phyloP scores from a whole-genome alignment of 352 stramenopile species.

The Phytophthora cryptogea region DNA sequence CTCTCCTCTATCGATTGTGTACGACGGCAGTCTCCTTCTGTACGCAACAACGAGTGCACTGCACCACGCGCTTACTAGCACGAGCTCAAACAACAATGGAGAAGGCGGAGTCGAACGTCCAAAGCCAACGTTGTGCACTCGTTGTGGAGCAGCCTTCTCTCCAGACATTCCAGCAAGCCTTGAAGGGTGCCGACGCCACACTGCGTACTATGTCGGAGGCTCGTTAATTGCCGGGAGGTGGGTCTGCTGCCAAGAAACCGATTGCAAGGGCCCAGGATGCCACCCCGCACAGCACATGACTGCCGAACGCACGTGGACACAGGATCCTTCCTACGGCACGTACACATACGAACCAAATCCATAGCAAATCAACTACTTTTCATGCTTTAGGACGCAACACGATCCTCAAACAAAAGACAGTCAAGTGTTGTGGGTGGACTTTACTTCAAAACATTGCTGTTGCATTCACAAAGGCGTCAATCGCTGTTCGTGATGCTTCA shows the following conservation, averaged over 20 bases:
- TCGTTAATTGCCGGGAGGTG: constrained; percentile 48
- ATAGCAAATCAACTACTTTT: constrained; percentile 2
- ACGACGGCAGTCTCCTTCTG: constrained; percentile 50
- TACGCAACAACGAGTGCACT: constrained; percentile 46
- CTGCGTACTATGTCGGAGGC: constrained; percentile 54
- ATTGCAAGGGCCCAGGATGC: constrained; percentile 40
- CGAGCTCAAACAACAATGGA: neutral
- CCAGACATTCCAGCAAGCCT: constrained; percentile 29
- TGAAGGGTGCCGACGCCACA: constrained; percentile 45
- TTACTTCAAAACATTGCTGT: no score
- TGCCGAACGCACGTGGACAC: constrained; percentile 32
- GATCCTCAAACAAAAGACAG: no score
- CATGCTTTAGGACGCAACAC: no score
- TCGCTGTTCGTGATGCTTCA: no score
- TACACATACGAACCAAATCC: constrained; percentile 37
- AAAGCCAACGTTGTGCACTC: constrained; percentile 33
- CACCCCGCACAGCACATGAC: constrained; percentile 38
- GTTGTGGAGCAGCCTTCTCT: constrained; percentile 42
- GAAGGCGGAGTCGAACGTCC: neutral
- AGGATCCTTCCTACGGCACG: constrained; percentile 45
- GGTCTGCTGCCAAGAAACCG: constrained; percentile 56
- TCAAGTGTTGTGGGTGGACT: no score
- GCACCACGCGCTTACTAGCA: constrained; percentile 18
- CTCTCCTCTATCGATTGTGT: constrained; percentile 28
- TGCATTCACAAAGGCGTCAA: no score